Conservation (phyloP, 768 basidiomycete species). For the Multifurca ochricompacta region DNA sequence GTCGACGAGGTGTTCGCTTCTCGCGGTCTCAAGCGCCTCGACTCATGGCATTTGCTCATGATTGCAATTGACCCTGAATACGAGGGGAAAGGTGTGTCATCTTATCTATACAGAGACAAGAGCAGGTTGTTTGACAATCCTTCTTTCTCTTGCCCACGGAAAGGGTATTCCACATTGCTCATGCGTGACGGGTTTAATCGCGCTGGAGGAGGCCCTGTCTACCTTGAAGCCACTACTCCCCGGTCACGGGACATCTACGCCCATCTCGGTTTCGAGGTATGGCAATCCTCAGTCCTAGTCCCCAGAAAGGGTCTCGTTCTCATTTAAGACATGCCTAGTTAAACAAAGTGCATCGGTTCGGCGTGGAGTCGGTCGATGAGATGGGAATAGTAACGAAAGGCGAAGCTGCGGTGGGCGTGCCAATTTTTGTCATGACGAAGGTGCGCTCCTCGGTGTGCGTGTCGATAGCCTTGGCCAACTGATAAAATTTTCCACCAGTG, state of each 20-base stretch:
- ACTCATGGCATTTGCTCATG: slow-evolving; percentile 20
- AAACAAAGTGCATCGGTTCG: slow-evolving; percentile 12
- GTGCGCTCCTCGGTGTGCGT: background rate
- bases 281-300: background rate
- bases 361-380: slow-evolving; percentile 12
- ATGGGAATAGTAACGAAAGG: slow-evolving; percentile 9
- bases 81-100: slow-evolving; percentile 18
- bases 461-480: background rate
- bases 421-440: slow-evolving; percentile 20
- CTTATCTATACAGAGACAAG: background rate
- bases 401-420: slow-evolving; percentile 10
- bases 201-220: slow-evolving; percentile 16
- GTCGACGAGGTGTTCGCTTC: slow-evolving; percentile 9
- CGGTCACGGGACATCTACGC: slow-evolving; percentile 21
- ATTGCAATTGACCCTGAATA: slow-evolving; percentile 17
- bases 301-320: background rate
- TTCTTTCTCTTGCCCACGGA: background rate
- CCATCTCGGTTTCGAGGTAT: slow-evolving; percentile 23
- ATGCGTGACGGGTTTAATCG: slow-evolving; percentile 20
- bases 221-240: slow-evolving; percentile 20
- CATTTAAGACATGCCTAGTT: background rate
- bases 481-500: background rate
- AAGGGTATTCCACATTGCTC: slow-evolving; percentile 20
- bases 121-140: background rate
- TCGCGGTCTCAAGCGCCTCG: slow-evolving; percentile 6